A percentile compares a stretch with the other conserved stretches of the same genome.
These are phyloP conservation scores for Elsinoe ampelina DNA, from an alignment of 2,329 filamentous ascomycete species.

Conservation along the genomic window DNA sequence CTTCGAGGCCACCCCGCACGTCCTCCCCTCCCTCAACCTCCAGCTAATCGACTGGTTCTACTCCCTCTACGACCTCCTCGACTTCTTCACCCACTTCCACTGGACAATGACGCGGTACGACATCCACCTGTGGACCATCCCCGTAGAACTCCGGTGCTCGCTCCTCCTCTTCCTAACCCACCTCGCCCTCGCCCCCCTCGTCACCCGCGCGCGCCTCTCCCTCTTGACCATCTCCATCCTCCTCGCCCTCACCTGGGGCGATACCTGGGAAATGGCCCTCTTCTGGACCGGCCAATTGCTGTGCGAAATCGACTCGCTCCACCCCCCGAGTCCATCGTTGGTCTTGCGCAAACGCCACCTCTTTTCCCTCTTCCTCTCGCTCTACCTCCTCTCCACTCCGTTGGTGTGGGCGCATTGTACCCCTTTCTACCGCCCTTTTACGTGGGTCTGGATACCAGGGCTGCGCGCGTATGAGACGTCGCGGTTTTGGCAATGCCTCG, in stretches of 20 bases:
- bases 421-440: constrained; percentile 45
- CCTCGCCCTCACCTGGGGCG: constrained; percentile 38
- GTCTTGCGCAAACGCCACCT: constrained; percentile 26
- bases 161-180: constrained; percentile 49
- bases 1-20: constrained; percentile 17
- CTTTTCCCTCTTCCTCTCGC: constrained; percentile 37
- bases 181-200: constrained; percentile 28
- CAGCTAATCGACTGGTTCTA: constrained; percentile 24
- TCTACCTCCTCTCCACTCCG: constrained; percentile 46
- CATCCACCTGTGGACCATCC: constrained; percentile 55
- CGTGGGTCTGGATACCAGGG: constrained; percentile 36
- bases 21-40: constrained; percentile 14
- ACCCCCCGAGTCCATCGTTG: too few relatives aligned
- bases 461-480: constrained; percentile 42
- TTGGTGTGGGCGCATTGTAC: constrained; percentile 35
- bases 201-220: constrained; percentile 29
- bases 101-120: constrained; percentile 37
- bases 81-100: constrained; percentile 19
- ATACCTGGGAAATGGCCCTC: constrained; percentile 47
- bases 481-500: constrained; percentile 48
- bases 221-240: constrained; percentile 35
- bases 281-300: constrained; percentile 48
- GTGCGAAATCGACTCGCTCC: constrained; percentile 46
- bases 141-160: constrained; percentile 51
- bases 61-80: constrained; percentile 30